phyloP scores from a whole-genome alignment of 2,329 filamentous ascomycete species.

The Xylaria sp. region DNA sequence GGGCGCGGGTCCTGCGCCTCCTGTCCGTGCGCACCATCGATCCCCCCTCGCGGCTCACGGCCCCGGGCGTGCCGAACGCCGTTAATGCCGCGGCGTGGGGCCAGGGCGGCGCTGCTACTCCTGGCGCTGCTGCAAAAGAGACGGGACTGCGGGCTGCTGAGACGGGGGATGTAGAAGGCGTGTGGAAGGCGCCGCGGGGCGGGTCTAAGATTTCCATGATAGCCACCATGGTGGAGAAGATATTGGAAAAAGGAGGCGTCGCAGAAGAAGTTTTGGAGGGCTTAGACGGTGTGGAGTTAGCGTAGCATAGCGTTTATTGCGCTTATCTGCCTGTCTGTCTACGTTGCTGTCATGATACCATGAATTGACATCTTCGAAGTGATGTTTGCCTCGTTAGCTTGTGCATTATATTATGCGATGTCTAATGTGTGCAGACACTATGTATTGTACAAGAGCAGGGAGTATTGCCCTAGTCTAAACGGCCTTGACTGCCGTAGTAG shows the following conservation, averaged over 20 bases:
- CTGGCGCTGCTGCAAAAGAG: slow-evolving; percentile 52
- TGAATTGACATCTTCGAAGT: slow-evolving; percentile 18
- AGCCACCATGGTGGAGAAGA: slow-evolving; percentile 78
- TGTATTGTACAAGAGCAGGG: slow-evolving; percentile 33
- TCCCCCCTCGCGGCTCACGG: slow-evolving; percentile 77
- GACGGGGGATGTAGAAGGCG: slow-evolving; percentile 72
- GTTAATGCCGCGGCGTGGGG: slow-evolving; percentile 66
- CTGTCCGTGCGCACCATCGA: slow-evolving; percentile 79
- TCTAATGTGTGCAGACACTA: slow-evolving; percentile 7
- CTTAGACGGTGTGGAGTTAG: slow-evolving; percentile 78
- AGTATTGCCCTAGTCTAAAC: slow-evolving; percentile 5
- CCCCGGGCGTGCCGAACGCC: slow-evolving; percentile 74
- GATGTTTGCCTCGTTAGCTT: neutral
- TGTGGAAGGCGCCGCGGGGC: slow-evolving; percentile 88
- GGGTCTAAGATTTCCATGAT: slow-evolving; percentile 82
- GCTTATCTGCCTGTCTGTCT: slow-evolving; percentile 4
- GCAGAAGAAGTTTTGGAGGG: slow-evolving; percentile 88
- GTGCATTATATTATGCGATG: slow-evolving; percentile 7
- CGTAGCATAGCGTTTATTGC: slow-evolving; percentile 35
- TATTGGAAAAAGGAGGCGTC: slow-evolving; percentile 80
- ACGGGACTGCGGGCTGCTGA: slow-evolving; percentile 58
- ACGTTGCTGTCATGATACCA: slow-evolving; percentile 42
- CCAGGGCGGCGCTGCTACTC: slow-evolving; percentile 49
- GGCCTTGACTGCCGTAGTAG: slow-evolving; percentile 29
- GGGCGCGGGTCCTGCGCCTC: slow-evolving; percentile 62